A percentile compares a stretch with the other conserved stretches of the same genome.
phyloP scores from a whole-genome alignment of 192 early-diverging fungal species.

The Gryganskiella cystojenkinii region DNA sequence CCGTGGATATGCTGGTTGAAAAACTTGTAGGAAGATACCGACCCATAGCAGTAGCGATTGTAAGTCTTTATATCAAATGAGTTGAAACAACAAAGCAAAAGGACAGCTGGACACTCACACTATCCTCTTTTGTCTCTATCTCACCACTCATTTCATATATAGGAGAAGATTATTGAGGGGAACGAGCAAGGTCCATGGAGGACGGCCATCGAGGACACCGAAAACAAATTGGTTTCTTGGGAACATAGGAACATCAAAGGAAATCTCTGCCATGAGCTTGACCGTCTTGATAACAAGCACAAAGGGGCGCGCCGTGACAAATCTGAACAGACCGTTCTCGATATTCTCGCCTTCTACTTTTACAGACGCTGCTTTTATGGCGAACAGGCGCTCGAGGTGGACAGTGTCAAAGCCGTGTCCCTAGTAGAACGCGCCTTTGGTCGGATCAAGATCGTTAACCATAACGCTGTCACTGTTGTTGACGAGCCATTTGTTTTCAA shows the following conservation, averaged over 20 bases:
- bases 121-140: too few relatives aligned
- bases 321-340: not conserved
- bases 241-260: conserved; percentile 4
- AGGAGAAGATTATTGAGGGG: not conserved
- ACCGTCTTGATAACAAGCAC: conserved; percentile 1
- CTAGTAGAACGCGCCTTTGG: conserved; percentile 25
- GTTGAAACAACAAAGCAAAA: too few relatives aligned
- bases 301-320: not conserved
- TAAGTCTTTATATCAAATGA: too few relatives aligned
- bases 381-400: not conserved
- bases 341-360: conserved; percentile 1
- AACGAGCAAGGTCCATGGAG: conserved; percentile 1
- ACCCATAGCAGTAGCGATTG: too few relatives aligned
- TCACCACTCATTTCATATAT: too few relatives aligned
- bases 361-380: not conserved
- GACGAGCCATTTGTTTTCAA: conserved; percentile 32
- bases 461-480: conserved; percentile 11
- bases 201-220: conserved; percentile 4
- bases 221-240: conserved; percentile 11
- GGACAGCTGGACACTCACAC: too few relatives aligned
- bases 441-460: conserved; percentile 18
- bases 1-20: too few relatives aligned
- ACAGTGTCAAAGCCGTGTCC: too few relatives aligned
- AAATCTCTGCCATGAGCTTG: conserved; percentile 3
- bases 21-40: too few relatives aligned